Evolutionary conservation across 2,329 filamentous ascomycete genomes (phyloP), one percentile per base, ranked within the genome.

Genomic region (Thermoascus crustaceus): DNA sequence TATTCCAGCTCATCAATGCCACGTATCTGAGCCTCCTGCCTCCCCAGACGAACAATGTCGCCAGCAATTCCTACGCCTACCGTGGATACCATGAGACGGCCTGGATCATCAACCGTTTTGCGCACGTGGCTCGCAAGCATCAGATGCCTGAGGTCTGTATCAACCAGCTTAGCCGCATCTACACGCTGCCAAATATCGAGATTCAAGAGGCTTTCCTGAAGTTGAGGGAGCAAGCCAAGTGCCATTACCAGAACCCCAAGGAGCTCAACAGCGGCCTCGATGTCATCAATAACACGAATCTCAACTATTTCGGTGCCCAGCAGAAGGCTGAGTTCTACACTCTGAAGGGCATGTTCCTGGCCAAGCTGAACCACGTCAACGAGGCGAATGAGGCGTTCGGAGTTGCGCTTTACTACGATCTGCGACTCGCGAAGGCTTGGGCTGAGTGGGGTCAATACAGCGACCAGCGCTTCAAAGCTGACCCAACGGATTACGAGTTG

Each of bases 301-400:
- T 99, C 38, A 95, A 94, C 60, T 98, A 98, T 68, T 98, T 98
- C 61, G 93, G 87, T 42, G 76, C 82, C 3, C 82, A 88, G 53
- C 91, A 98, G 60, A 98, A 98, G 64, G 91, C 91, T 6, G 91
- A 98, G 59, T 98, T 98, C 64, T 98, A 95, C 68, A 98, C 91
- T 0, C 75, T 98, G 35, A 98, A 98, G 72, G 91, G 91, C 42
- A 98, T 98, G 91, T 98, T 98, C 71, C 69, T 96, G 29, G 91
- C 93, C 57, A 95, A 94, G 60, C 73, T 98, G 7, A 80, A 80
- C 38, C 84, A 95, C 50, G 87, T 87, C 56, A 82, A 84, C 3
- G 91, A 98, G 41, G 88, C 91, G 4, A 88, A 94, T 48, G 82
- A 86, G 40, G 89, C 93, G 0, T 98, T 94, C 56, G 91, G 91